Percentiles rank a stretch among this genome's conserved stretches.
Conservation (phyloP, 1,284 basidiomycete genomes). For the Rhodotorula sp. region DNA sequence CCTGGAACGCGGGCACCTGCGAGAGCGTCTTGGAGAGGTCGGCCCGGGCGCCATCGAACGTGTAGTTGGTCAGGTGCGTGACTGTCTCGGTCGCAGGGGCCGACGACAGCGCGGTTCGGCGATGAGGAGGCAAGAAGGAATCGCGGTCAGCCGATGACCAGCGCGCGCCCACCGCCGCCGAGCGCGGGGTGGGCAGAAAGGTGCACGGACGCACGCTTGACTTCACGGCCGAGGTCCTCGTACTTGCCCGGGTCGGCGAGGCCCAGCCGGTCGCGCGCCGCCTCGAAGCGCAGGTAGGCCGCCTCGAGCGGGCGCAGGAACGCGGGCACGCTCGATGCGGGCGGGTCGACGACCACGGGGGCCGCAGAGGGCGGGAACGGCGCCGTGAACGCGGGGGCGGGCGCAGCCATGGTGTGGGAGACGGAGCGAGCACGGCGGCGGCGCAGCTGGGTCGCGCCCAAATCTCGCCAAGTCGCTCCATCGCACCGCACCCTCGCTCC, state of each 20-base stretch:
- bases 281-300: constrained; percentile 28
- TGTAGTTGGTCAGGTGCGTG: constrained; percentile 88
- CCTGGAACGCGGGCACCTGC: constrained; percentile 93
- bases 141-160: constrained; percentile 11
- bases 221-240: constrained; percentile 85
- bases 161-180: not conserved
- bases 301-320: constrained; percentile 32
- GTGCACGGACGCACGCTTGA: constrained; percentile 40
- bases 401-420: constrained; percentile 11
- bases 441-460: no score
- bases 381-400: constrained; percentile 22
- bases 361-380: constrained; percentile 21
- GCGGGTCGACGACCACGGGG: constrained; percentile 6
- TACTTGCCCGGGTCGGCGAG: constrained; percentile 84
- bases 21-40: constrained; percentile 94
- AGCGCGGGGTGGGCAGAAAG: not conserved
- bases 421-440: not conserved
- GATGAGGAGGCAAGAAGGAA: constrained; percentile 22
- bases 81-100: constrained; percentile 55
- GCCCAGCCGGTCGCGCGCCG: constrained; percentile 56
- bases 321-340: constrained; percentile 24
- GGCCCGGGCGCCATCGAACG: constrained; percentile 95
- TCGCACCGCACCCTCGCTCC: no score
- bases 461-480: no score
- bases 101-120: not conserved